phyloP scores from a whole-genome alignment of 225 moss, liverwort and hornwort genomes.

The Marchantia polymorpha region DNA sequence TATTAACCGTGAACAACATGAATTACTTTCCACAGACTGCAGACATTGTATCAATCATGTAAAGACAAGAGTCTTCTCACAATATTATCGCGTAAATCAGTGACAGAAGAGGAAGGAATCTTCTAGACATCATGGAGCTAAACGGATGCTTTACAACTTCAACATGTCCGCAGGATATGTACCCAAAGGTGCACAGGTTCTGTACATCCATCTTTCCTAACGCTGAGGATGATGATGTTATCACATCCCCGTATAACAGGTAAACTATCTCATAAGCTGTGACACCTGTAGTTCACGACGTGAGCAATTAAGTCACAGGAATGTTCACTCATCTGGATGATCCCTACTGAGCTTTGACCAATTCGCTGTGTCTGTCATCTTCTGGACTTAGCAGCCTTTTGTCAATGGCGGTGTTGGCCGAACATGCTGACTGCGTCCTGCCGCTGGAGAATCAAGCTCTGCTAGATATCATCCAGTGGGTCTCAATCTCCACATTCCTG shows the following conservation, averaged over 20 bases:
- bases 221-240: conserved; percentile 81
- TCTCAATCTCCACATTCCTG: background rate
- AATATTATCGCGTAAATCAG: background rate
- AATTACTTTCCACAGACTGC: background rate
- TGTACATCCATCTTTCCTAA: conserved; percentile 82
- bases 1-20: background rate
- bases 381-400: conserved; percentile 53
- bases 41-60: background rate
- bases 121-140: background rate
- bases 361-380: background rate
- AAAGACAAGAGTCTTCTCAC: background rate
- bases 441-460: conserved; percentile 93
- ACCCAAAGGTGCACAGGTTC: conserved; percentile 84
- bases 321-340: background rate
- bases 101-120: background rate
- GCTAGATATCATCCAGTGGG: conserved; percentile 66
- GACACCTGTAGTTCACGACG: background rate
- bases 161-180: conserved; percentile 54
- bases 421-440: conserved; percentile 90
- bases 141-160: background rate
- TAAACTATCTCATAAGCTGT: conserved; percentile 8
- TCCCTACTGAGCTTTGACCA: background rate
- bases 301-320: background rate
- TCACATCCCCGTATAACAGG: conserved; percentile 98
- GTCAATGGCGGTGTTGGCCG: conserved; percentile 58